A percentile compares a stretch with the other conserved stretches of the same genome.
Conservation (phyloP, 2,329 filamentous ascomycete species). For the Colletotrichum sp. region DNA sequence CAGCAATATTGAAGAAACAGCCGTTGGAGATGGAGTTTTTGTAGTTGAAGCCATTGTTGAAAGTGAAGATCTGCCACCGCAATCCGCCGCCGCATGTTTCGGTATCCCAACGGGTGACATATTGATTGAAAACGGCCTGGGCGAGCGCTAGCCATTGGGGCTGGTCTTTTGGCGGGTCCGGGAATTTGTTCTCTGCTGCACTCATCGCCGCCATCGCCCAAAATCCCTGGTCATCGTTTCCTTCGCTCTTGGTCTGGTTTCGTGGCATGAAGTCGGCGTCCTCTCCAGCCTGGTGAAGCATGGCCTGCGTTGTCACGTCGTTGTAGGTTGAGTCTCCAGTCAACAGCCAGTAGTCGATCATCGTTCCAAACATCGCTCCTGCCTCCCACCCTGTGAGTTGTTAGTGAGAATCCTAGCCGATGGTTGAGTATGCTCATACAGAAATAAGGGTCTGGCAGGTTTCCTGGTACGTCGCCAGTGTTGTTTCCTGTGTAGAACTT, state of each 20-base stretch:
- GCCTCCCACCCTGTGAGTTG: constrained; percentile 70
- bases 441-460: constrained; percentile 67
- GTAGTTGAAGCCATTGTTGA: constrained; percentile 74
- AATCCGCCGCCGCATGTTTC: constrained; percentile 74
- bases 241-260: constrained; percentile 66
- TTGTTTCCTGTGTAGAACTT: constrained; percentile 58
- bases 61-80: constrained; percentile 85
- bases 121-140: constrained; percentile 82
- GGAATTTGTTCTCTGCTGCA: constrained; percentile 79
- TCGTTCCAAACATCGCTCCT: constrained; percentile 72
- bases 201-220: constrained; percentile 85
- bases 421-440: constrained; percentile 55
- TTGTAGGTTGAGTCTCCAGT: constrained; percentile 73
- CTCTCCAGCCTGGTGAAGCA: constrained; percentile 66
- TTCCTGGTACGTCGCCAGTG: constrained; percentile 62
- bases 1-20: constrained; percentile 72
- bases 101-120: constrained; percentile 73
- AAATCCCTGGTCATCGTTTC: constrained; percentile 82
- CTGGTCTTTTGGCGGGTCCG: constrained; percentile 65
- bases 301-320: constrained; percentile 59
- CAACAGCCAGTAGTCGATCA: constrained; percentile 76
- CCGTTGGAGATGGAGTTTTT: constrained; percentile 74
- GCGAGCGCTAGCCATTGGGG: constrained; percentile 81
- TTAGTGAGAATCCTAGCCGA: constrained; percentile 50
- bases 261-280: constrained; percentile 68